Evolutionary conservation across 495 filamentous ascomycete species (phyloP).

Genomic region (Stereocaulon alpinum): DNA sequence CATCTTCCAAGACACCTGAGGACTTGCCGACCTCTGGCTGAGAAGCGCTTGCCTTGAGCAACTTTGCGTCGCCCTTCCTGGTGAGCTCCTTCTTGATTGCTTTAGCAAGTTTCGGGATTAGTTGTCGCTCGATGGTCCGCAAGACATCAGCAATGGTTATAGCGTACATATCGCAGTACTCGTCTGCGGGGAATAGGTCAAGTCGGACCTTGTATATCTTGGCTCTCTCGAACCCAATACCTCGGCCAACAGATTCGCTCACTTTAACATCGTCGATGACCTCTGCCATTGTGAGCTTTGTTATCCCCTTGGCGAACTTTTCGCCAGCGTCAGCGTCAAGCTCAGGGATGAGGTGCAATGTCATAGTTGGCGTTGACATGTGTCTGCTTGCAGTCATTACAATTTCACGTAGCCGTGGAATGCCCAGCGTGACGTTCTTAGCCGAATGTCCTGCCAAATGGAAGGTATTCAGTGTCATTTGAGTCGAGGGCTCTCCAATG

Average conservation of each 20-base stretch:
- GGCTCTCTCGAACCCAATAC: conserved; percentile 51
- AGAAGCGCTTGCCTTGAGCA: conserved; percentile 51
- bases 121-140: conserved; percentile 63
- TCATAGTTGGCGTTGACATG: conserved; percentile 91
- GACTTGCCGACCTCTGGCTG: conserved; percentile 75
- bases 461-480: conserved; percentile 99
- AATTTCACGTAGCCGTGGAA: conserved; percentile 93
- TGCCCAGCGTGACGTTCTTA: conserved; percentile 98
- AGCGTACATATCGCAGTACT: conserved; percentile 77
- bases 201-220: conserved; percentile 80
- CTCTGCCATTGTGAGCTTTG: conserved; percentile 75
- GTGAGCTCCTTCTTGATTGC: conserved; percentile 66
- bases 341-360: conserved; percentile 64
- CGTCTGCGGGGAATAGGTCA: conserved; percentile 69
- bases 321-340: conserved; percentile 58
- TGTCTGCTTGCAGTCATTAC: conserved; percentile 88
- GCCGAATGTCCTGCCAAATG: conserved; percentile 97
- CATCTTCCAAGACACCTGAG: conserved; percentile 57
- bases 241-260: conserved; percentile 61
- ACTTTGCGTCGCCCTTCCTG: conserved; percentile 57
- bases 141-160: conserved; percentile 70
- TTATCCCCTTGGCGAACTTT: conserved; percentile 84
- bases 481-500: conserved; percentile 91
- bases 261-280: conserved; percentile 76
- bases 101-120: conserved; percentile 58